phyloP scores from a whole-genome alignment of 306 rosid species.

The Prunus dulcis region DNA sequence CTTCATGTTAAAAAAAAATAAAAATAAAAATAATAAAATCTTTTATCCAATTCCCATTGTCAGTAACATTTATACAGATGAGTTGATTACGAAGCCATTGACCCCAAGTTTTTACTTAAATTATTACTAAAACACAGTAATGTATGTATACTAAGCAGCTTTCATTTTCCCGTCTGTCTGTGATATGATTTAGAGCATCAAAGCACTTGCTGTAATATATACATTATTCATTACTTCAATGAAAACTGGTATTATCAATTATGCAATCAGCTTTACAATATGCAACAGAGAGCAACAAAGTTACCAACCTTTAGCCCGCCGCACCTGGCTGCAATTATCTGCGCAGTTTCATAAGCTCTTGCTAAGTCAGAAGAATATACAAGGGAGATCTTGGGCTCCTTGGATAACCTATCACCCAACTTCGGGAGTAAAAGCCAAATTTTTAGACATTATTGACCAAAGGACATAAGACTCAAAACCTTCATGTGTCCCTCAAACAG shows the following conservation, averaged over 20 bases:
- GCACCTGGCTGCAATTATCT: constrained; percentile 68
- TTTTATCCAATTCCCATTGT: neutral
- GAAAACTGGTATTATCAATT: neutral
- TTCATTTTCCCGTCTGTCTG: neutral
- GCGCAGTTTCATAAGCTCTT: constrained; percentile 86
- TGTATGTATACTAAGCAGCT: constrained; percentile 11
- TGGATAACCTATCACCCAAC: constrained; percentile 81
- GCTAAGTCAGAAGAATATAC: constrained; percentile 86
- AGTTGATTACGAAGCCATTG: neutral
- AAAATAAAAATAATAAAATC: neutral
- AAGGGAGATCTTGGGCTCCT: constrained; percentile 60
- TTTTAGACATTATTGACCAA: neutral
- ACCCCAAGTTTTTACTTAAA: neutral
- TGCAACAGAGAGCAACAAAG: neutral
- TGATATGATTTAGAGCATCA: neutral
- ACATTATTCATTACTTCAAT: neutral
- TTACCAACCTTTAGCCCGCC: constrained; percentile 63
- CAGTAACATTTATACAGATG: neutral
- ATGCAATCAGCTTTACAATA: neutral
- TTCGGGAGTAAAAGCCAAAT: constrained; percentile 25
- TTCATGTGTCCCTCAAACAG: constrained; percentile 4
- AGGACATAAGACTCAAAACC: neutral
- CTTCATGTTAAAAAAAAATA: neutral
- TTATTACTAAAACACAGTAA: neutral
- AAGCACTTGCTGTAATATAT: neutral